Evolutionary conservation across 164 flowering plant species (phyloP), one percentile per base, ranked within the genome.

Genomic region (Kalanchoe fedtschenkoi): DNA sequence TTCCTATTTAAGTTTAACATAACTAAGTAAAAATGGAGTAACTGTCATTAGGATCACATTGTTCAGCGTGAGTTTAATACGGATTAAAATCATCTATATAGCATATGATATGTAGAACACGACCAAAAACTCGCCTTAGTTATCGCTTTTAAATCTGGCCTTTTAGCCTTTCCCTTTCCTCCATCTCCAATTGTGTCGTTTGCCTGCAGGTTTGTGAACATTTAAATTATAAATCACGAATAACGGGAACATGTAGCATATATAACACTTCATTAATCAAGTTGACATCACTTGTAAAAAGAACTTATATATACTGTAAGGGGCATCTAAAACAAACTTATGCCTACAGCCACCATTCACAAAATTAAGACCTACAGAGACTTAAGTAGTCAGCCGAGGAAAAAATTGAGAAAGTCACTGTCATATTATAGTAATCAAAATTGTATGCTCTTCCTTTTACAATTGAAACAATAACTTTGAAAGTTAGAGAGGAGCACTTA

Each of bases 111-210:
- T 16, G 13, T 64, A 15, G 8, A 24, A 22, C 30, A 2, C 15
- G 15, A 28, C 33, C 35, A 15, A 33, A 62, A 57, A 69, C 80
- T 65, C 76, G 65, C 86, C 85, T 77, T 75, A 2, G 79, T 35
- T 60, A 77, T 13, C n/a, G 86, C 85, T 71, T 82, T 84, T 66
- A 84, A 68, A 68, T 82, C 89, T 66, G 89, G 89, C 62, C 89
- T 71, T 61, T 68, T 84, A 28, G 91, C 72, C 56, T 63, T 34
- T 37, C 57, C 24, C 68, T 79, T 80, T 9, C 2, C 47, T 32
- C 64, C 78, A 6, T 59, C 72, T 15, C 62, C 76, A 51, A 2
- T 0, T 22, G 62, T 32, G 22, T 44, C 68, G n/a, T 57, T 67
- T 56, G 67, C 70, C 89, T 84, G 79, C 73, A 73, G 15, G 30